Conservation (phyloP, 306 rosid species). For the Vigna hirtella region DNA sequence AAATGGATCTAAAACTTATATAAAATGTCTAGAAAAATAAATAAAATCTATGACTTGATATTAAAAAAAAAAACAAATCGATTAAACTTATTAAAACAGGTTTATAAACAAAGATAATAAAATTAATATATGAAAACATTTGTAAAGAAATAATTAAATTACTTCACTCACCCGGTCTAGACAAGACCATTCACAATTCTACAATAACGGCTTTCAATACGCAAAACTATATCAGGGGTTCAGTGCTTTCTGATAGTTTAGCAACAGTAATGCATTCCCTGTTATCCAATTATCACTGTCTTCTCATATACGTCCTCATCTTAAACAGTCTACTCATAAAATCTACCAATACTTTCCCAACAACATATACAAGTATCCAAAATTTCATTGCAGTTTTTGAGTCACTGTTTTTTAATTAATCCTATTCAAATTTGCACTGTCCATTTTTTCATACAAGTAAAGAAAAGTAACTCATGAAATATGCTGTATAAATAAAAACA, state of each 20-base stretch:
- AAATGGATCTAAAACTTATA: too few species aligned
- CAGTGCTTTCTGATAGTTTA: constrained; percentile 3
- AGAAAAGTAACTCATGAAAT: not conserved
- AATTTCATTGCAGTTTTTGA: not conserved
- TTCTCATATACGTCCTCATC: not conserved
- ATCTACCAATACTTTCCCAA: not conserved
- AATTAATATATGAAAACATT: not conserved
- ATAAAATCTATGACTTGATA: too few species aligned
- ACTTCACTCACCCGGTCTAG: not conserved
- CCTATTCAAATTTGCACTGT: not conserved
- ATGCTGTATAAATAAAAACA: not conserved
- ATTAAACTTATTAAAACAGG: not conserved
- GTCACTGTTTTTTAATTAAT: not conserved
- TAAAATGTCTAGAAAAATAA: too few species aligned
- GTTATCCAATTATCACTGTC: not conserved
- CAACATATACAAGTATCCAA: not conserved
- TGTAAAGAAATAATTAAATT: not conserved
- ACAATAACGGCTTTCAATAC: constrained; percentile 14
- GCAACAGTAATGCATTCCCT: not conserved
- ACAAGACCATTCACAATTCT: constrained; percentile 2
- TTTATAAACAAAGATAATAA: not conserved
- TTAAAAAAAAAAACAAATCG: not conserved
- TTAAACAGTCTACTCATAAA: not conserved
- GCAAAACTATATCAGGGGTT: constrained; percentile 19
- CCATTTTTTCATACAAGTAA: not conserved